A percentile compares a stretch with the other conserved stretches of the same genome.
Conservation (phyloP, 2,329 filamentous ascomycete species). For the Apiospora malaysiana region DNA sequence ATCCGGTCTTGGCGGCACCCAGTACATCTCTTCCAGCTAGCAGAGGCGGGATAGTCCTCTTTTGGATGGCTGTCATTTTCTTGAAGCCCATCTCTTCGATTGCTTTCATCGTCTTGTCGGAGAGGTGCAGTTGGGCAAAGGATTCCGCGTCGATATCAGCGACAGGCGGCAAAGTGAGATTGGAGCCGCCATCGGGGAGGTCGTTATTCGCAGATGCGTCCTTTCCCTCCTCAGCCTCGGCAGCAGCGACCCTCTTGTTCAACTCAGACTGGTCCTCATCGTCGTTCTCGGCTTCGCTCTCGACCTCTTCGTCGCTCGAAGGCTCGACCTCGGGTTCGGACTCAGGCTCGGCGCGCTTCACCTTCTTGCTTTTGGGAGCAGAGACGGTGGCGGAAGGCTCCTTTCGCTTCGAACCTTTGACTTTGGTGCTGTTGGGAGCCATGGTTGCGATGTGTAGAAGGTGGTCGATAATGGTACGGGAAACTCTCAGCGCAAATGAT, state of each 20-base stretch:
- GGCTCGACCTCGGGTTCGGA: conserved; percentile 6
- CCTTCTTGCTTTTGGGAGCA: conserved; percentile 19
- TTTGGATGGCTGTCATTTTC: conserved; percentile 95
- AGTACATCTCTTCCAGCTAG: conserved; percentile 91
- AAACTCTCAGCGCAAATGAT: not conserved
- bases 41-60: conserved; percentile 83
- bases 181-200: conserved; percentile 15
- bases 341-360: conserved; percentile 18
- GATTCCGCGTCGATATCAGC: conserved; percentile 15
- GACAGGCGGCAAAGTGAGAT: conserved; percentile 17
- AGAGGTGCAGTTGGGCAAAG: conserved; percentile 84
- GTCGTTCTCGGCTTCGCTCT: conserved; percentile 4
- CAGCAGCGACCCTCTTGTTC: conserved; percentile 19
- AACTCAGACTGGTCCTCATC: not conserved
- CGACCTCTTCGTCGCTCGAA: not conserved
- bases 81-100: conserved; percentile 92
- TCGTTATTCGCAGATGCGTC: conserved; percentile 16
- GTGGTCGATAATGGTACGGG: not conserved
- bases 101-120: conserved; percentile 86
- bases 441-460: conserved; percentile 17
- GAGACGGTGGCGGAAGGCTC: not conserved
- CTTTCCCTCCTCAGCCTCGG: conserved; percentile 18
- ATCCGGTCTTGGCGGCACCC: conserved; percentile 90
- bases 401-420: conserved; percentile 17
- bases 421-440: conserved; percentile 2